Evolutionary conservation across 202 grass and related monocot species (phyloP).

Genomic region (Musa balbisiana): DNA sequence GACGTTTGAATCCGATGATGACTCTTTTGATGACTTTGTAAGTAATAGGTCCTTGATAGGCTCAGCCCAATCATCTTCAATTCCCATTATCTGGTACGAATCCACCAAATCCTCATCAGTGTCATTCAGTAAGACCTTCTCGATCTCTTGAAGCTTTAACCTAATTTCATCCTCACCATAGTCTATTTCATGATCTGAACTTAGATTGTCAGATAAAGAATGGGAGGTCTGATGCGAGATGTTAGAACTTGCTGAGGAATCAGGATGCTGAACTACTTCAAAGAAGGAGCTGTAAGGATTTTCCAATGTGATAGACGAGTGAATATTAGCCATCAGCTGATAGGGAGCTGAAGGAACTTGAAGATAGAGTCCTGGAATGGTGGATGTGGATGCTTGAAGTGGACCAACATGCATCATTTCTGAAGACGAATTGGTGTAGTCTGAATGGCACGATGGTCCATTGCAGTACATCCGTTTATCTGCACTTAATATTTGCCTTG

Average conservation of each 20-base stretch:
- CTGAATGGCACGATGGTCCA: constrained; percentile 39
- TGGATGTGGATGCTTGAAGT: constrained; percentile 5
- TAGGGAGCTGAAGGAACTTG: constrained; percentile 49
- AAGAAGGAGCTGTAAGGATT: constrained; percentile 43
- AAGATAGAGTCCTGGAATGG: constrained; percentile 36
- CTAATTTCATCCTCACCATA: constrained; percentile 70
- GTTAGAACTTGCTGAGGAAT: constrained; percentile 53
- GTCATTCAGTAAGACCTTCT: constrained; percentile 70
- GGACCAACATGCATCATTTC: constrained; percentile 1
- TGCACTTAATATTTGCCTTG: constrained; percentile 34
- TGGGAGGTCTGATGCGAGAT: constrained; percentile 57
- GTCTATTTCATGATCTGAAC: constrained; percentile 57
- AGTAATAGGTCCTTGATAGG: constrained; percentile 51
- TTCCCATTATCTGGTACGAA: constrained; percentile 39
- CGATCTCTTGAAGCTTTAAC: constrained; percentile 81
- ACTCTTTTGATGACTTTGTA: constrained; percentile 80
- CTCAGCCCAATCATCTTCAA: constrained; percentile 60
- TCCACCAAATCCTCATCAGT: constrained; percentile 57
- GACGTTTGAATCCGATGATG: constrained; percentile 55
- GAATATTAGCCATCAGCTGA: constrained; percentile 40
- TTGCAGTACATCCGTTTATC: constrained; percentile 45
- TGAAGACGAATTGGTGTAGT: constrained; percentile 37
- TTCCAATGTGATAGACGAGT: constrained; percentile 32
- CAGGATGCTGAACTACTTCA: constrained; percentile 24
- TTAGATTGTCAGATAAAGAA: constrained; percentile 55